Evolutionary conservation across 208 protist genomes (phyloP).

Genomic region (Trypanosoma melophagium): DNA sequence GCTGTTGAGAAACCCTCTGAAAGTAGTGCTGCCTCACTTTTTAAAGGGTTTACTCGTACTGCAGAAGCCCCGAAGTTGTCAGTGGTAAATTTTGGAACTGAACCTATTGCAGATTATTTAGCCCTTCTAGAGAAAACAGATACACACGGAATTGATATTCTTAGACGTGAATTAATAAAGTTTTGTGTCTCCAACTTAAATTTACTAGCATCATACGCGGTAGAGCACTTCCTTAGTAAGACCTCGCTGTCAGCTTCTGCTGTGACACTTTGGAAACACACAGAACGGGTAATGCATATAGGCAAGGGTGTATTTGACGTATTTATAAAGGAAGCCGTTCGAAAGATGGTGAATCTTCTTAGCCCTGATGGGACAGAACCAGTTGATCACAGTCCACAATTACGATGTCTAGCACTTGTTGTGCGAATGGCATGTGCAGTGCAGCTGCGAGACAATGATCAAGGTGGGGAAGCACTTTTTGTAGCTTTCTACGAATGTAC

Average conservation of each 20-base stretch:
- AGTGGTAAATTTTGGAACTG: conserved; percentile 35
- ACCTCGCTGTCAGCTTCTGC: conserved; percentile 4
- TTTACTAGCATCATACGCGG: conserved; percentile 23
- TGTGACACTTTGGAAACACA: conserved; percentile 35
- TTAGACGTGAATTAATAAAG: conserved; percentile 30
- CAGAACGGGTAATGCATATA: conserved; percentile 26
- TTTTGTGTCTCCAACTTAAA: conserved; percentile 22
- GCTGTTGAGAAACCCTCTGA: conserved; percentile 1
- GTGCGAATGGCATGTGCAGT: conserved; percentile 31
- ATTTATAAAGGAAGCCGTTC: conserved; percentile 16
- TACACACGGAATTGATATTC: conserved; percentile 14
- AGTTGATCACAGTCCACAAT: conserved; percentile 16
- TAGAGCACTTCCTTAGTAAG: conserved; percentile 32
- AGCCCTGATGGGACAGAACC: conserved; percentile 15
- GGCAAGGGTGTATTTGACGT: conserved; percentile 17
- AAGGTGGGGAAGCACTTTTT: conserved; percentile 16
- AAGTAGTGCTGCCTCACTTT: conserved; percentile 21
- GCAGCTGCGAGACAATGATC: conserved; percentile 8
- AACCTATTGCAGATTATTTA: conserved; percentile 36
- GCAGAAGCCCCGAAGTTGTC: conserved; percentile 19
- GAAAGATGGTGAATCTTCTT: conserved; percentile 20
- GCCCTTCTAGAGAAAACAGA: conserved; percentile 32
- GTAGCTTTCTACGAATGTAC: conserved; percentile 31
- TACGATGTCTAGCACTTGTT: conserved; percentile 22
- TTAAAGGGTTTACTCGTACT: conserved; percentile 20